Conservation (phyloP, 306 rosid genomes). For the Castanopsis chinensis region DNA sequence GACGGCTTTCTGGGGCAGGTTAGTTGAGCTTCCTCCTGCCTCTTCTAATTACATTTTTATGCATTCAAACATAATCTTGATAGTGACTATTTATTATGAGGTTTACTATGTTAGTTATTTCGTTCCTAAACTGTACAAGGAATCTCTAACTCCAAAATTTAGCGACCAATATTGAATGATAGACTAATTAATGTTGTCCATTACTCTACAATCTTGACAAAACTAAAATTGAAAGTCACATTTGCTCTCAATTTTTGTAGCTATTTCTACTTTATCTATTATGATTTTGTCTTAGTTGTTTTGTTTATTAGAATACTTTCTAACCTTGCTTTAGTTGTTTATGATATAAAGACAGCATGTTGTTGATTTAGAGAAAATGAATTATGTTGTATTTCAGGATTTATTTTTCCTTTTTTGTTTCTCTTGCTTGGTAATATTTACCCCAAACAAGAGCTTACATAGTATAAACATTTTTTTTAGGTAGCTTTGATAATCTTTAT, state of each 20-base stretch:
- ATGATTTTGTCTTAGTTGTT: neutral
- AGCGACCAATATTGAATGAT: neutral
- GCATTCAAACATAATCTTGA: neutral
- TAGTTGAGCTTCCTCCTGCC: conserved; percentile 15
- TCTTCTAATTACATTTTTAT: neutral
- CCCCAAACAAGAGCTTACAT: neutral
- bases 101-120: neutral
- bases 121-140: neutral
- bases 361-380: neutral
- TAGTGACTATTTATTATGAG: neutral
- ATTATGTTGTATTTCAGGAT: neutral
- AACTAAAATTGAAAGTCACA: neutral
- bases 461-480: neutral
- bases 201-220: neutral
- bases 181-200: neutral
- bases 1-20: conserved; percentile 84
- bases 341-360: neutral
- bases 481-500: neutral
- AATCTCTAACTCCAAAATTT: neutral
- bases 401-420: neutral
- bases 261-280: neutral
- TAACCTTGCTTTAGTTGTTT: neutral
- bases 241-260: neutral
- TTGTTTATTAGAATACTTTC: neutral
- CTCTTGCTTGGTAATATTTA: neutral